phyloP scores from a whole-genome alignment of 2,329 filamentous ascomycete species.

The Alternaria ventricosa region DNA sequence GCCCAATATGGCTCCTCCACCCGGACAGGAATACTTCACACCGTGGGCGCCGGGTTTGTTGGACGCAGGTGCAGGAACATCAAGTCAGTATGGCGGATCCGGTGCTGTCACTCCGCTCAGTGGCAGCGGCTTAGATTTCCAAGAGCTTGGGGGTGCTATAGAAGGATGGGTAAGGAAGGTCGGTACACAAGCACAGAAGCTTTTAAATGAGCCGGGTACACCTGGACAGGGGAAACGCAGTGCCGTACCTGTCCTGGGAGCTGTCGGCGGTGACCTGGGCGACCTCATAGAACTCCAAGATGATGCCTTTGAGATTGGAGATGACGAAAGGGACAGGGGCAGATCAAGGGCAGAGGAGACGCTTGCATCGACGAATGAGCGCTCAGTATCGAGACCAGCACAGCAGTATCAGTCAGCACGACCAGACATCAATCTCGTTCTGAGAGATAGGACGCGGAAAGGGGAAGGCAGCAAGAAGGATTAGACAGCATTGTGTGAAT shows the following conservation, averaged over 20 bases:
- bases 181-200: constrained; percentile 64
- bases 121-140: constrained; percentile 60
- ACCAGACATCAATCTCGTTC: constrained; percentile 37
- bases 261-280: constrained; percentile 56
- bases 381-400: constrained; percentile 14
- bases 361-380: constrained; percentile 22
- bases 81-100: constrained; percentile 36
- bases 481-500: constrained; percentile 17
- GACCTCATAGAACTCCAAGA: constrained; percentile 75
- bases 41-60: constrained; percentile 48
- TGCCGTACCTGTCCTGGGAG: constrained; percentile 47
- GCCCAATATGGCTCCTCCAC: constrained; percentile 70
- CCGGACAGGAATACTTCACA: constrained; percentile 62
- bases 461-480: constrained; percentile 38
- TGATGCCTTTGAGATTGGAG: constrained; percentile 59
- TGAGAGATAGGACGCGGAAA: constrained; percentile 37
- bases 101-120: constrained; percentile 38
- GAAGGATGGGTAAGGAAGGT: constrained; percentile 91
- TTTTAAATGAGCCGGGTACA: constrained; percentile 43
- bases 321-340: constrained; percentile 40
- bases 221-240: constrained; percentile 38
- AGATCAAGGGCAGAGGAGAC: constrained; percentile 25
- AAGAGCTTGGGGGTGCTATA: constrained; percentile 84
- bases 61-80: constrained; percentile 39
- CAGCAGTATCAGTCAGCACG: constrained; percentile 42